A percentile compares a stretch with the other conserved stretches of the same genome.
Conservation (phyloP, 2,329 filamentous ascomycete genomes). For the Biscogniauxia marginata region DNA sequence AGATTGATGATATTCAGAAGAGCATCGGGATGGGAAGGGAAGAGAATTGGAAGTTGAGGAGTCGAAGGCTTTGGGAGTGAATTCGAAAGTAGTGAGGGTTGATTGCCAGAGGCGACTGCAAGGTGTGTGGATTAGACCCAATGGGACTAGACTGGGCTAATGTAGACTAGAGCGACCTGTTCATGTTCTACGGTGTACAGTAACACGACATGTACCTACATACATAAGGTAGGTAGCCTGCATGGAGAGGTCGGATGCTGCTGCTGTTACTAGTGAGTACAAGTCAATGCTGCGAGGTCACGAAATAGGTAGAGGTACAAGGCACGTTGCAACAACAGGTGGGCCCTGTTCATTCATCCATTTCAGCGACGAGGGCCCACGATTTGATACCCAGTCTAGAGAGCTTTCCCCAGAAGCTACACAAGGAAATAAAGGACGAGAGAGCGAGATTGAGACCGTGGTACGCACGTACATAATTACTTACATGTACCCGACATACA, state of each 20-base stretch:
- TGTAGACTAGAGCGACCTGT: neutral
- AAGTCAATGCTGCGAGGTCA: too few species aligned
- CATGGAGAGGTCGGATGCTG: neutral
- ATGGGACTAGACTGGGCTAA: neutral
- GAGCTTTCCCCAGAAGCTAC: neutral
- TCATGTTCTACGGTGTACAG: neutral
- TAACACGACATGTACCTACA: neutral
- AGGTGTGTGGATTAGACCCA: neutral
- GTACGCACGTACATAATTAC: neutral
- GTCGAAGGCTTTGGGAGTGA: constrained; percentile 18
- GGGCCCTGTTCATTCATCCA: neutral
- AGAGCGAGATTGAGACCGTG: neutral
- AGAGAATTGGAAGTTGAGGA: constrained; percentile 30
- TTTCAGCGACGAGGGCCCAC: neutral
- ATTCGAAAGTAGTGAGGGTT: constrained; percentile 10
- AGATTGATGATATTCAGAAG: constrained; percentile 33
- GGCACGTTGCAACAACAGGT: neutral
- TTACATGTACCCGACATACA: neutral
- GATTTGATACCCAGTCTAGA: too few species aligned
- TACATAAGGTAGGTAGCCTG: neutral
- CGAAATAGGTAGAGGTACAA: neutral
- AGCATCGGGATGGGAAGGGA: constrained; percentile 28
- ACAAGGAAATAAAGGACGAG: neutral
- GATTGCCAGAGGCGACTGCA: constrained; percentile 12
- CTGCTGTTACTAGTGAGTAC: neutral